Evolutionary conservation across 163 green algal species (phyloP).

Genomic region (Coccomyxa subellipsoidea): DNA sequence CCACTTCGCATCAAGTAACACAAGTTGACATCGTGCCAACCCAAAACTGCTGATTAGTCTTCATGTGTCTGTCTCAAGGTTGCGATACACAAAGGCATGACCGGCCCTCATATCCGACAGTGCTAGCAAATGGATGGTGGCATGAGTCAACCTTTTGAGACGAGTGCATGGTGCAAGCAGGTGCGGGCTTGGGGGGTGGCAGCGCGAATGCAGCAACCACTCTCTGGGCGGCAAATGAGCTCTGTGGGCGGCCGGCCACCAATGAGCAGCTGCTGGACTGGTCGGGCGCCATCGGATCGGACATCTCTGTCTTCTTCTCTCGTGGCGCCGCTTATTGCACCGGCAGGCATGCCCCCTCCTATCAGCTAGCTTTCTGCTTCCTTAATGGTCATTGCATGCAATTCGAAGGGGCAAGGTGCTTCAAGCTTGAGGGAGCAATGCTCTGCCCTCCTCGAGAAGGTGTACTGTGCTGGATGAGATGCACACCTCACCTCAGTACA

Average conservation of each 20-base stretch:
- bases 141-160: too few relatives aligned
- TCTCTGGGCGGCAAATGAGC: slow-evolving; percentile 92
- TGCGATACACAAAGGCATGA: too few relatives aligned
- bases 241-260: slow-evolving; percentile 67
- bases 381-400: too few relatives aligned
- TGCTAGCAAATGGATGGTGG: too few relatives aligned
- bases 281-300: slow-evolving; percentile 91
- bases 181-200: slow-evolving; percentile 92
- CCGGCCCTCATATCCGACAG: too few relatives aligned
- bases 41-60: background rate
- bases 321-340: slow-evolving; percentile 93
- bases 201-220: slow-evolving; percentile 94
- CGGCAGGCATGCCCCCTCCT: slow-evolving; percentile 44
- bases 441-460: too few relatives aligned
- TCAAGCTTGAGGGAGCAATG: too few relatives aligned
- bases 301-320: slow-evolving; percentile 96
- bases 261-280: slow-evolving; percentile 83
- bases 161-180: too few relatives aligned
- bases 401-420: too few relatives aligned
- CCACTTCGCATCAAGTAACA: background rate
- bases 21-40: background rate
- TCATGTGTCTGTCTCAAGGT: background rate
- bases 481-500: too few relatives aligned
- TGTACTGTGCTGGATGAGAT: too few relatives aligned
- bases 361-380: too few relatives aligned